These are phyloP conservation scores for Blastocystis sp. DNA, from an alignment of 352 stramenopile species.

Conservation along the genomic window DNA sequence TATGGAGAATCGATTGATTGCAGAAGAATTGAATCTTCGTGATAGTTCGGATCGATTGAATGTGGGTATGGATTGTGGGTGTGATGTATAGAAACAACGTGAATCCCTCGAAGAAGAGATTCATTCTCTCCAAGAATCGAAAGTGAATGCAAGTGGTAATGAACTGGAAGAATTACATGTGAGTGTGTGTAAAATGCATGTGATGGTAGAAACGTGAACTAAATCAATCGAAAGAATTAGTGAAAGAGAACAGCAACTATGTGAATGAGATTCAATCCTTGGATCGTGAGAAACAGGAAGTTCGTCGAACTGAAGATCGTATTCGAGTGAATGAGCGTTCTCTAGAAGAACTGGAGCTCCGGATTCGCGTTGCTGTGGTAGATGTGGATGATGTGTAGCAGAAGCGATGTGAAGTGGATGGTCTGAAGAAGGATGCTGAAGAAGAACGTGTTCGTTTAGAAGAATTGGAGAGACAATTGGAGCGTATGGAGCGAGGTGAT, in stretches of 20 bases:
- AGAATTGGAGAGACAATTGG: slow-evolving; percentile 72
- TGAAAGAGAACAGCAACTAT: slow-evolving; percentile 77
- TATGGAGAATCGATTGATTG: slow-evolving; percentile 69
- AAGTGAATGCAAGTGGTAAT: neutral
- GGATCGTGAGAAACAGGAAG: slow-evolving; percentile 74
- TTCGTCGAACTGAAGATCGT: slow-evolving; percentile 71
- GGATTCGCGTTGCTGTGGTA: neutral
- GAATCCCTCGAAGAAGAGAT: slow-evolving; percentile 76
- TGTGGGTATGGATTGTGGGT: slow-evolving; percentile 77
- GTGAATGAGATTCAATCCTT: slow-evolving; percentile 75
- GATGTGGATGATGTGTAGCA: neutral
- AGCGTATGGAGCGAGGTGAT: neutral
- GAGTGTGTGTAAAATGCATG: neutral
- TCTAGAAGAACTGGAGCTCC: neutral
- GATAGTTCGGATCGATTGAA: slow-evolving; percentile 79
- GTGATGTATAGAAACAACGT: slow-evolving; percentile 76
- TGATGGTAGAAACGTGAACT: slow-evolving; percentile 71
- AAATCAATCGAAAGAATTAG: slow-evolving; percentile 77
- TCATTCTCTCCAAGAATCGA: neutral
- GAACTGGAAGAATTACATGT: slow-evolving; percentile 7
- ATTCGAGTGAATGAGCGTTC: neutral
- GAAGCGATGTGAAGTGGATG: slow-evolving; percentile 73
- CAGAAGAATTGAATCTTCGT: slow-evolving; percentile 84
- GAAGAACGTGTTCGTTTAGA: slow-evolving; percentile 77
- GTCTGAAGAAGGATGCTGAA: slow-evolving; percentile 79